These are phyloP conservation scores for Coniochaeta pulveracea DNA, from an alignment of 2,329 filamentous ascomycete genomes.

Conservation along the genomic window DNA sequence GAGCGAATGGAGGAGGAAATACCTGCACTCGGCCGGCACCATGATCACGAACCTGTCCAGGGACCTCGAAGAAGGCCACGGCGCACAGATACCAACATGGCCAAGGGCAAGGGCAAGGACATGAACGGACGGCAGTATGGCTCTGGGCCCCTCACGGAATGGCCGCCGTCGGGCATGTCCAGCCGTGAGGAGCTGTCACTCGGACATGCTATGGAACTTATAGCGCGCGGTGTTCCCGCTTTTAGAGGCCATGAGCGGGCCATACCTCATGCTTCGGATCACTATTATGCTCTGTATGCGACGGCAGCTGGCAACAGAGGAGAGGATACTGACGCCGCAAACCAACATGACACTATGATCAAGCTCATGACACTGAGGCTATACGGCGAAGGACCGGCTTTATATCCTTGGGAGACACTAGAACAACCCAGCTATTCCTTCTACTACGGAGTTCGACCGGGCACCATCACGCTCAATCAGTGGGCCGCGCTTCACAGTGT, in stretches of 20 bases:
- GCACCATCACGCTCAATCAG: constrained; percentile 61
- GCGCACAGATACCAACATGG: constrained; percentile 23
- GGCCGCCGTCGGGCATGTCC: constrained; percentile 44
- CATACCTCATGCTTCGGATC: constrained; percentile 42
- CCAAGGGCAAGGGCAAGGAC: constrained; percentile 28
- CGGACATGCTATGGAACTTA: constrained; percentile 43
- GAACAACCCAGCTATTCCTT: constrained; percentile 66
- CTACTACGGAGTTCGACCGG: constrained; percentile 52
- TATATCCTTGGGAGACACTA: constrained; percentile 55
- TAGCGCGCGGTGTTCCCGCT: constrained; percentile 44
- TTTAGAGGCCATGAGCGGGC: constrained; percentile 42
- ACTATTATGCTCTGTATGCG: constrained; percentile 45
- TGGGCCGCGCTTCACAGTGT: constrained; percentile 51
- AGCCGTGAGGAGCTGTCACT: constrained; percentile 38
- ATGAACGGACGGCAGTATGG: constrained; percentile 19
- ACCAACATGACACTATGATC: constrained; percentile 43
- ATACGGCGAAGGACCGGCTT: constrained; percentile 27
- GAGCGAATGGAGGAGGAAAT: constrained; percentile 19
- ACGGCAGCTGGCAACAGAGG: constrained; percentile 34
- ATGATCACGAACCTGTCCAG: constrained; percentile 6
- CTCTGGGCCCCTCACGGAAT: constrained; percentile 32
- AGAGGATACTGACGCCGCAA: constrained; percentile 32
- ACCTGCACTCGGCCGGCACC: neutral
- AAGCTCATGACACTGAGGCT: constrained; percentile 46
- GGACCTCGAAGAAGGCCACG: constrained; percentile 29